Evolutionary conservation across 331 rosid genomes (phyloP).

Genomic region (Quercus phellos): DNA sequence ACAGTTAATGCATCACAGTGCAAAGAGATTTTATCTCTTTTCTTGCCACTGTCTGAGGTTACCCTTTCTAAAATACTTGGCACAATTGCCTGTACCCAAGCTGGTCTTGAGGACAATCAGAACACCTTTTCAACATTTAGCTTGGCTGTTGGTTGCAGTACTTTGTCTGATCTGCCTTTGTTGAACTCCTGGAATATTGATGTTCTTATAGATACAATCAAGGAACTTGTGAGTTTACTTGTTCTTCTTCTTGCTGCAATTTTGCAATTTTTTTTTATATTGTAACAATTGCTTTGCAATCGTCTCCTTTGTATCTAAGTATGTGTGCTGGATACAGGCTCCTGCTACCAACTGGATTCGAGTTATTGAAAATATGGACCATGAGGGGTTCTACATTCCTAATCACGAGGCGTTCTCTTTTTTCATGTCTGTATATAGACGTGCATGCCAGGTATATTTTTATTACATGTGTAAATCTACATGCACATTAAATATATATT

Average conservation of each 20-base stretch:
- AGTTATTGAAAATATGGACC: conserved; percentile 88
- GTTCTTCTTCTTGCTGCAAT: not conserved
- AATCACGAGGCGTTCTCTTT: conserved; percentile 81
- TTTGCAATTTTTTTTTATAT: not conserved
- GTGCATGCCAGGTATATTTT: conserved; percentile 64
- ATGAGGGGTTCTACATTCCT: conserved; percentile 91
- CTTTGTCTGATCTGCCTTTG: conserved; percentile 58
- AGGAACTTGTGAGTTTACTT: conserved; percentile 60
- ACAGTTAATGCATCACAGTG: conserved; percentile 73
- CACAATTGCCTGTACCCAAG: conserved; percentile 62
- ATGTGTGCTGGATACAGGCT: conserved; percentile 55
- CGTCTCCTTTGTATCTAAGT: not conserved
- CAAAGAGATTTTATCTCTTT: conserved; percentile 81
- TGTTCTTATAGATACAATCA: conserved; percentile 75
- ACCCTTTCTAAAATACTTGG: conserved; percentile 80
- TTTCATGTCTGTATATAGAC: conserved; percentile 71
- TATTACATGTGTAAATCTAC: conserved; percentile 1
- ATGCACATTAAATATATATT: not conserved
- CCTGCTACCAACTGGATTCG: conserved; percentile 72
- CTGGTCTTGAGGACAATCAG: conserved; percentile 84
- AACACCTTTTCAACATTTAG: conserved; percentile 55
- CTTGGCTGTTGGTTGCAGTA: conserved; percentile 62
- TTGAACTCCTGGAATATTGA: conserved; percentile 88
- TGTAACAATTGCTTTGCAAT: not conserved
- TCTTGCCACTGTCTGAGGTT: conserved; percentile 73